phyloP scores from a whole-genome alignment of 257 asterid species.

The Salvia splendens region DNA sequence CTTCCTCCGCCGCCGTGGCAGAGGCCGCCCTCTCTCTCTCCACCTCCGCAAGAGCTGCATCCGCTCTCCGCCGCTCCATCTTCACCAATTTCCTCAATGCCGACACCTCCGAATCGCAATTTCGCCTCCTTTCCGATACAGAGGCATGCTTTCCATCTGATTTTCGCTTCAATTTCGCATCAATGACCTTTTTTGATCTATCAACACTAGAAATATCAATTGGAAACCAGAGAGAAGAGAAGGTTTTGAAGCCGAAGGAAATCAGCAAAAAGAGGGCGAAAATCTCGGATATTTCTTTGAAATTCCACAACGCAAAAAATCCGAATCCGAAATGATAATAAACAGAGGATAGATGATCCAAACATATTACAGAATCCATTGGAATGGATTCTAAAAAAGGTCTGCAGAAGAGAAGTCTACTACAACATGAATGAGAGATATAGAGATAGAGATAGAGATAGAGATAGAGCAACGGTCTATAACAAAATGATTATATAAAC shows the following conservation, averaged over 20 bases:
- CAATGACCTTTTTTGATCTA: background rate
- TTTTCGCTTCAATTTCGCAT: background rate
- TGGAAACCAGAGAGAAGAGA: constrained; percentile 41
- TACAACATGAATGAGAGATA: background rate
- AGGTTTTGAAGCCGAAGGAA: constrained; percentile 45
- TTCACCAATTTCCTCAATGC: constrained; percentile 47
- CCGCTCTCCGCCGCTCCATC: constrained; percentile 42
- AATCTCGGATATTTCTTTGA: constrained; percentile 29
- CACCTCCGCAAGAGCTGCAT: constrained; percentile 48
- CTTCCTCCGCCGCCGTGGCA: constrained; percentile 62
- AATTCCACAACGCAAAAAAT: constrained; percentile 35
- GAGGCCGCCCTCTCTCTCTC: constrained; percentile 62
- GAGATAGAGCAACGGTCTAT: constrained; percentile 24
- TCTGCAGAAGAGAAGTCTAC: constrained; percentile 28
- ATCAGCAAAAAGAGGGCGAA: constrained; percentile 43
- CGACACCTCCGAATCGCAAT: constrained; percentile 34
- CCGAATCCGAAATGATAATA: constrained; percentile 37
- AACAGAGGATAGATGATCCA: constrained; percentile 35
- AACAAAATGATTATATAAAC: constrained; percentile 16
- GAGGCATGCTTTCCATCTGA: background rate
- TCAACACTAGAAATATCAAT: constrained; percentile 14
- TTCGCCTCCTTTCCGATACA: background rate
- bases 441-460: constrained; percentile 15
- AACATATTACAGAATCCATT: constrained; percentile 44
- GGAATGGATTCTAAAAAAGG: constrained; percentile 29